These are phyloP conservation scores for Aspergillus panamensis DNA, from an alignment of 495 filamentous ascomycete genomes.

Conservation along the genomic window DNA sequence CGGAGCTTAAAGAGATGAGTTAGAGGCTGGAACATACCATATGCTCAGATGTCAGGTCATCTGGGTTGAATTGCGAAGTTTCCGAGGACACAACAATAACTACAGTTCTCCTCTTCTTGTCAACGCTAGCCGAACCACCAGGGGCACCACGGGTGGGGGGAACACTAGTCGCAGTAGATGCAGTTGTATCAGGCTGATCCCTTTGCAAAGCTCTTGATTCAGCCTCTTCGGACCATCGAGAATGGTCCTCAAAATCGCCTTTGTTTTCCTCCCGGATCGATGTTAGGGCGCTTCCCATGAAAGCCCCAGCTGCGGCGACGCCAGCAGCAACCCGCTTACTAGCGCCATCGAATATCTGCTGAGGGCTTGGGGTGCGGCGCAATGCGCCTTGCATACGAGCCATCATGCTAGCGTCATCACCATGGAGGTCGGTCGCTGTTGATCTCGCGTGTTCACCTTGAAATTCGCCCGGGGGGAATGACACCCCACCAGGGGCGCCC, in stretches of 20 bases:
- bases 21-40: slow-evolving; percentile 56
- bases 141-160: slow-evolving; percentile 23
- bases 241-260: slow-evolving; percentile 75
- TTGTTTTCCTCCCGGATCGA: slow-evolving; percentile 82
- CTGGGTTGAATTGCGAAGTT: slow-evolving; percentile 52
- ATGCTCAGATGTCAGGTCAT: slow-evolving; percentile 66
- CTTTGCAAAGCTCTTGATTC: slow-evolving; percentile 45
- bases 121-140: slow-evolving; percentile 17
- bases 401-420: slow-evolving; percentile 62
- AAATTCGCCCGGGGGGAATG: slow-evolving; percentile 29
- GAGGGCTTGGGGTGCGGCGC: slow-evolving; percentile 82
- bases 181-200: slow-evolving; percentile 24
- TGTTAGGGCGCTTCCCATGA: slow-evolving; percentile 71
- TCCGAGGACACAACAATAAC: slow-evolving; percentile 83
- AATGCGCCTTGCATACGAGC: slow-evolving; percentile 78
- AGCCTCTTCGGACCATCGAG: slow-evolving; percentile 79
- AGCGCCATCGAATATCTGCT: slow-evolving; percentile 79
- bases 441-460: slow-evolving; percentile 32
- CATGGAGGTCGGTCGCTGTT: slow-evolving; percentile 30
- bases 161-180: slow-evolving; percentile 32
- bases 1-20: not conserved
- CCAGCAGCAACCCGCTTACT: slow-evolving; percentile 72
- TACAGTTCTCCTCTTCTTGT: slow-evolving; percentile 62
- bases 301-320: slow-evolving; percentile 78
- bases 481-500: slow-evolving; percentile 26